Evolutionary conservation across 352 stramenopile species (phyloP), one percentile per base, ranked within the genome.

Genomic region (Saprolegnia diclina): DNA sequence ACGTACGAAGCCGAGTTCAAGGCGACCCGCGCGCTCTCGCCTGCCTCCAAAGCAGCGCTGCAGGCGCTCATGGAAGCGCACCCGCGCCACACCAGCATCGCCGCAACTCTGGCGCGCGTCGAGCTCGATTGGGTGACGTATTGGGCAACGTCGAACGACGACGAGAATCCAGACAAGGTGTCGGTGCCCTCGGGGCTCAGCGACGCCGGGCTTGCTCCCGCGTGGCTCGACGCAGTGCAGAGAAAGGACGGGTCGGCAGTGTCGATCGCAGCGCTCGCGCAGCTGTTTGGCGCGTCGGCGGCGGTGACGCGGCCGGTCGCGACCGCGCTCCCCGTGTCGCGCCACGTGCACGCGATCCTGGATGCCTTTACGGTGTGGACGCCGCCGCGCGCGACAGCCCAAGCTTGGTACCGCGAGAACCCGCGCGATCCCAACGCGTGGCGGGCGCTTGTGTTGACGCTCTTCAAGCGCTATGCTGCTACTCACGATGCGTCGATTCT

Each of bases 401-500:
- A 14, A 35, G 61, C 62, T 6, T 69, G 45, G 44, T 24, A 53
- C n/a, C 63, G 61, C 40, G 22, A 48, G 38, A 13, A 48, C 22
- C 63, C 63, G 11, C 22, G 19, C 26, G 38, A 69, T 37, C 46
- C 63, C 19, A 14, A 18, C 19, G 63, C 63, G 5, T 38, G 42
- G 22, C 53, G 62, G 18, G 13, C 44, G 3, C 19, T 69, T 14
- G 45, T 38, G 19, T 52, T 69, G 32, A 7, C 19, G 9, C 21
- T 69, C 13, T 24, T 69, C 37, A 69, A 69, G 26, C 63, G 46
- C 37, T 40, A 40, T 26, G 45, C 50, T 9, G 44, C 22, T 5
- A 14, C 63, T 5, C 13, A 14, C 44, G 53, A 59, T n/a, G 21
- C 6, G n/a, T 38, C 45, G 14, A 29, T 53, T 11, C 21, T 69